A percentile compares a stretch with the other conserved stretches of the same genome.
phyloP scores from a whole-genome alignment of 257 asterid genomes.

The Petunia secreta region DNA sequence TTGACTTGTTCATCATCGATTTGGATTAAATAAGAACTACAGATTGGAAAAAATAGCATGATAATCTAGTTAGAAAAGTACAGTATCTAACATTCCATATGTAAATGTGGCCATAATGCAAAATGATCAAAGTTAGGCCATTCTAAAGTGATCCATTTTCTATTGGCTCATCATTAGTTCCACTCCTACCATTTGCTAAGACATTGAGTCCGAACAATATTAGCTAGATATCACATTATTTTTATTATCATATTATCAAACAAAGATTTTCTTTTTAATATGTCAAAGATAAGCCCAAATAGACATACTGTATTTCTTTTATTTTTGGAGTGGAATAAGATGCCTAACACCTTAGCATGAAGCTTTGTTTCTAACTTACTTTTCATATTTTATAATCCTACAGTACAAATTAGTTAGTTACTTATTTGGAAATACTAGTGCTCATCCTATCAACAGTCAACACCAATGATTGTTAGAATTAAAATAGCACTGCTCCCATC shows the following conservation, averaged over 20 bases:
- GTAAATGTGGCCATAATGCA: too few relatives aligned
- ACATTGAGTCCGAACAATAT: not conserved
- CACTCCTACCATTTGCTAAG: not conserved
- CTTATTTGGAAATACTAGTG: too few relatives aligned
- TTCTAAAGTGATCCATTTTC: not conserved
- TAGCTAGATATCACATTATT: not conserved
- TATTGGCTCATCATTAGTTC: not conserved
- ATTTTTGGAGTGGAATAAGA: not conserved
- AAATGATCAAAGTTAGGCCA: not conserved
- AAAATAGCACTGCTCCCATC: not conserved
- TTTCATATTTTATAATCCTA: too few relatives aligned
- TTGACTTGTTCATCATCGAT: too few relatives aligned
- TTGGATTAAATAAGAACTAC: too few relatives aligned
- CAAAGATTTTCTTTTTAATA: not conserved
- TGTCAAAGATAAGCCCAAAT: not conserved
- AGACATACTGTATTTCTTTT: not conserved
- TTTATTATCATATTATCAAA: not conserved
- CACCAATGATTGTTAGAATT: not conserved
- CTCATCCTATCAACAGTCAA: not conserved
- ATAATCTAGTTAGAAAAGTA: too few relatives aligned
- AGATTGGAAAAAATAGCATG: too few relatives aligned
- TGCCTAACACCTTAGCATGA: not conserved
- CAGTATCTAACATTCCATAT: too few relatives aligned
- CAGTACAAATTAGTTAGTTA: too few relatives aligned
- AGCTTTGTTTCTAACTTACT: not conserved